These are phyloP conservation scores for Epicoccum sorghinum DNA, from an alignment of 2,329 filamentous ascomycete genomes.

Conservation along the genomic window DNA sequence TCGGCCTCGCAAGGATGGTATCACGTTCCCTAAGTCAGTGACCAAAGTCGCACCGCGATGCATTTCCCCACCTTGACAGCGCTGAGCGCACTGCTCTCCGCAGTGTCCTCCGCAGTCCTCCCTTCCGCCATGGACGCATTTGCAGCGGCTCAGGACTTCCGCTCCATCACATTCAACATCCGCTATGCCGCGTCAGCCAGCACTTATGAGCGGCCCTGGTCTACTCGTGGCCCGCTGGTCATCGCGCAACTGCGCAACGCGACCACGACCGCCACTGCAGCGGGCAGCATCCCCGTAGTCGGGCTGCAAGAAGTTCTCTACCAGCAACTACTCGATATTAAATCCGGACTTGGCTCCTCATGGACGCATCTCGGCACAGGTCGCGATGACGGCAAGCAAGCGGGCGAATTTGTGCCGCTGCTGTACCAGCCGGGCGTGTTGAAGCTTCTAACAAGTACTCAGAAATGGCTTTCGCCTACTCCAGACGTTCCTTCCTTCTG, in stretches of 20 bases:
- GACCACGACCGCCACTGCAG: conserved; percentile 57
- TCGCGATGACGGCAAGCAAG: conserved; percentile 65
- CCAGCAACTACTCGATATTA: conserved; percentile 65
- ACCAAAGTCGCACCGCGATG: too few species aligned
- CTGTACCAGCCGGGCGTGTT: conserved; percentile 70
- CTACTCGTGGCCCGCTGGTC: conserved; percentile 61
- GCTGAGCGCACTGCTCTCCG: background rate
- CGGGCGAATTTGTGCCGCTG: conserved; percentile 80
- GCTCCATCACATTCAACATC: conserved; percentile 67
- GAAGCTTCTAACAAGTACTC: conserved; percentile 63
- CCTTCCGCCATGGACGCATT: background rate
- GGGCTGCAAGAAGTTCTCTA: conserved; percentile 72
- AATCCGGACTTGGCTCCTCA: conserved; percentile 49
- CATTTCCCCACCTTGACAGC: too few species aligned
- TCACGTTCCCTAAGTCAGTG: too few species aligned
- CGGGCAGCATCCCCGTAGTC: conserved; percentile 59
- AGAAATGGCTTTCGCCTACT: conserved; percentile 77
- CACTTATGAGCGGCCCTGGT: conserved; percentile 64
- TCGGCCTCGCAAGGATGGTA: too few species aligned
- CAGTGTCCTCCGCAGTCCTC: background rate
- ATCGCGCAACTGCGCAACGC: conserved; percentile 55
- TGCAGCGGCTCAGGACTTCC: conserved; percentile 17
- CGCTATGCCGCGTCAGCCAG: conserved; percentile 62
- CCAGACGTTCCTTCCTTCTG: conserved; percentile 71
- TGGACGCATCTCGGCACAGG: conserved; percentile 70